These are phyloP conservation scores for Podosphaera fusca DNA, from an alignment of 2,329 filamentous ascomycete genomes.

Conservation along the genomic window DNA sequence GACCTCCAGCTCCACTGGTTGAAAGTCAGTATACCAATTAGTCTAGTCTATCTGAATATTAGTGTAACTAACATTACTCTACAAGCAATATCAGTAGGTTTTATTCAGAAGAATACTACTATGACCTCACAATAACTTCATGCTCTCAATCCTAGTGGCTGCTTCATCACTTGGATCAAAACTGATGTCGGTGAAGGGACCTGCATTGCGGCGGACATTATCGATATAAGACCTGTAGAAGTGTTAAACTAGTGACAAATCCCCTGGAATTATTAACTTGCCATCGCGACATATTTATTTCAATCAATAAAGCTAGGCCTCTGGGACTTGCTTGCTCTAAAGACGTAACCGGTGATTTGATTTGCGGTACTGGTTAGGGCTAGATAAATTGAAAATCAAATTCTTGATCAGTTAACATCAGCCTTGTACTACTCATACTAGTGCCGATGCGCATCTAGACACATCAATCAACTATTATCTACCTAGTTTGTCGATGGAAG, in stretches of 20 bases:
- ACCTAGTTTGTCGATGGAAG: constrained; percentile 21
- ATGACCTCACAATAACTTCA: constrained; percentile 45
- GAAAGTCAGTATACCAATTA: constrained; percentile 6
- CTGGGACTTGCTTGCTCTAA: too few relatives aligned
- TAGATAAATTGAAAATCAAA: too few relatives aligned
- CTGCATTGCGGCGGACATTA: constrained; percentile 49
- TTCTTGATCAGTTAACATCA: too few relatives aligned
- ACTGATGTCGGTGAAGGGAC: constrained; percentile 56
- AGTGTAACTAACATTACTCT: constrained; percentile 14
- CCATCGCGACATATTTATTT: constrained; percentile 1
- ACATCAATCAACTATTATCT: too few relatives aligned
- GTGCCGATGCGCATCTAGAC: too few relatives aligned
- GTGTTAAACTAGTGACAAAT: neutral
- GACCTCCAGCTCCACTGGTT: constrained; percentile 64
- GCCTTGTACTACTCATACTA: too few relatives aligned
- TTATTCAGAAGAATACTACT: constrained; percentile 4
- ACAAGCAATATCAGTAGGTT: constrained; percentile 4
- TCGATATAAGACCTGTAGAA: constrained; percentile 35
- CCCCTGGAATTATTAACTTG: neutral
- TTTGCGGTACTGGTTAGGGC: too few relatives aligned
- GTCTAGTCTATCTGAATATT: constrained; percentile 1
- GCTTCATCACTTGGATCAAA: constrained; percentile 25
- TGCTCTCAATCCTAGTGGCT: constrained; percentile 34
- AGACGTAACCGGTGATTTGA: too few relatives aligned
- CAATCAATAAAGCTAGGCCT: neutral